phyloP scores from a whole-genome alignment of 1,284 basidiomycete genomes.

The Boletellus deceptivus region DNA sequence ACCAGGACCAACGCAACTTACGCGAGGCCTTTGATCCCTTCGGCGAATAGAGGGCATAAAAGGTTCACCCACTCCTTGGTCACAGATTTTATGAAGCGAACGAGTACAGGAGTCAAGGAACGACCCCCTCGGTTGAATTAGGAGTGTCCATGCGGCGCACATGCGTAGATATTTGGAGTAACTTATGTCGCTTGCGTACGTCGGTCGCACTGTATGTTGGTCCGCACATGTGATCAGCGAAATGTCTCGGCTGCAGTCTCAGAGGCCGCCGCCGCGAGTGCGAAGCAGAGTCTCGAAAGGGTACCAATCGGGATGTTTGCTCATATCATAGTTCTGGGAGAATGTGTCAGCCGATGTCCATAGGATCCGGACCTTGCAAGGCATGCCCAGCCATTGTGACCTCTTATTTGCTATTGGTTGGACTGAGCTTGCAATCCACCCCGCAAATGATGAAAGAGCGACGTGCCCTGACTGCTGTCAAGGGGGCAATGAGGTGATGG shows the following conservation, averaged over 20 bases:
- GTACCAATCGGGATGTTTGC: background rate
- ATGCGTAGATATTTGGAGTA: background rate
- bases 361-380: constrained; percentile 7
- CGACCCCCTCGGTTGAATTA: background rate
- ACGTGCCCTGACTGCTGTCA: background rate
- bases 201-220: background rate
- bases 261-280: constrained; percentile 8
- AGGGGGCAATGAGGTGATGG: background rate
- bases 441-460: background rate
- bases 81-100: too few species aligned
- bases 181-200: too few species aligned
- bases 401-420: background rate
- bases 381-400: background rate
- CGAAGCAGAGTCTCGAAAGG: background rate
- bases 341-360: constrained; percentile 1
- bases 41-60: too few species aligned
- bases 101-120: too few species aligned
- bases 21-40: too few species aligned
- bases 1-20: too few species aligned
- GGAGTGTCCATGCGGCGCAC: background rate
- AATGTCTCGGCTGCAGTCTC: constrained; percentile 6
- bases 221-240: background rate
- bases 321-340: background rate
- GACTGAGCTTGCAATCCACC: background rate
- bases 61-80: too few species aligned